phyloP scores from a whole-genome alignment of 257 asterid species.

The Anisodus acutangulus region DNA sequence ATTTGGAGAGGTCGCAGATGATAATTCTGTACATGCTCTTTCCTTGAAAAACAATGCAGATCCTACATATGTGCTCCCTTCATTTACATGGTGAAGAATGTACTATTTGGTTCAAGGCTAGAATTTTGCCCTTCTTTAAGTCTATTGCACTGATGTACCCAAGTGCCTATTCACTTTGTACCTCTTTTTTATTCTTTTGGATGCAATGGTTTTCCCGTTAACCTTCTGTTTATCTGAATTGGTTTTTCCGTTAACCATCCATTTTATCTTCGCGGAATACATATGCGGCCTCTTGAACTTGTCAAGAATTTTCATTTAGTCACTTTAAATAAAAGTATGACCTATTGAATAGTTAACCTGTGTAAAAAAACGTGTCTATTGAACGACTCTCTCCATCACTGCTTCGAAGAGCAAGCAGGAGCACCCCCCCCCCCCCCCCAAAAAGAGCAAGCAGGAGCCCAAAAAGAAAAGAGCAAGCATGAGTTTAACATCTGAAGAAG shows the following conservation, averaged over 20 bases:
- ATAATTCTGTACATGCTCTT: slow-evolving; percentile 61
- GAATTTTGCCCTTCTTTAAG: not conserved
- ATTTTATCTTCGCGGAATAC: too few species aligned
- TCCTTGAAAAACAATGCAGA: slow-evolving; percentile 61
- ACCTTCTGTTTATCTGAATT: not conserved
- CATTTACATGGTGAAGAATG: slow-evolving; percentile 73
- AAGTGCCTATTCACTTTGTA: not conserved
- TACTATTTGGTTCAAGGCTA: not conserved
- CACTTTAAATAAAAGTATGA: too few species aligned
- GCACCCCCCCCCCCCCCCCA: too few species aligned
- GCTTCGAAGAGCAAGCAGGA: too few species aligned
- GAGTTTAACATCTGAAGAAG: too few species aligned
- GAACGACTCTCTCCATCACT: too few species aligned
- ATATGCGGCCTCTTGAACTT: too few species aligned
- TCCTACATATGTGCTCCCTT: slow-evolving; percentile 80
- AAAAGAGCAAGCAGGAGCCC: too few species aligned
- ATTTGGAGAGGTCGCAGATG: slow-evolving; percentile 70
- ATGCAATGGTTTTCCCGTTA: not conserved
- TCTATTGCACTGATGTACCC: not conserved
- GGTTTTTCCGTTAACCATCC: not conserved
- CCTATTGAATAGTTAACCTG: too few species aligned
- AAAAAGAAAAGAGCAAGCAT: too few species aligned
- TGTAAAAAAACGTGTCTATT: too few species aligned
- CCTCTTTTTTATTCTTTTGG: not conserved
- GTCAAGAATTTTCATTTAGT: too few species aligned